Base-by-base conservation (phyloP, 352 stramenopile genomes). In the Pythium sp. region DNA sequence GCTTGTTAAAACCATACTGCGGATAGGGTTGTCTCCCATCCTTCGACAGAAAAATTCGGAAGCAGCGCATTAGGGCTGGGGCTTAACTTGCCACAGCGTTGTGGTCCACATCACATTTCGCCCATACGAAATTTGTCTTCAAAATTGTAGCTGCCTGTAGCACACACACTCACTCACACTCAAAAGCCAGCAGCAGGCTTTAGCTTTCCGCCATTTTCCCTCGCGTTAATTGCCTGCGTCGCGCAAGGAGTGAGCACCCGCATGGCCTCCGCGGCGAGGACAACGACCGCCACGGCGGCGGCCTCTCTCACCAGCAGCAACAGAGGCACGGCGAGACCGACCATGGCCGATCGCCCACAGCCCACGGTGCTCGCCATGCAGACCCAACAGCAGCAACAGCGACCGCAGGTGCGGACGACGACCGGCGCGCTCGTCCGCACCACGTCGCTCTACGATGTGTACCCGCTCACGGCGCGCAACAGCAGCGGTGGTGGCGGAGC, bases 371-470 rank as follows among this genome's bases (percentile, higher is more conserved):
- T 62, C 8, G 9, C 56, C 32, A 72, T 26, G 64, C 69, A 49
- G 43, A n/a, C 15, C 5, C 43, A 49, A 6, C 41, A 49, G 15
- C 43, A 49, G 6, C 41, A 49, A 20, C 41, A n/a, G 6, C 15
- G 43, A 51, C 62, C 54, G 56, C 47, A 36, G 20, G 4, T 55
- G 58, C 38, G 38, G 20, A 54, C 36, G 20, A 24, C 60, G 43
- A 28, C 22, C 3, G 6, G 53, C 54, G 32, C 60, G 36, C 64
- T 54, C 41, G 46, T 64, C 38, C 34, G 30, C 32, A 22, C 51
- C 22, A 65, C 18, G 46, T 70, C 65, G 85, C 83, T 91, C 70
- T 91, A 91, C 76, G 83, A 87, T 58, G 81, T 77, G 75, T 91
- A 89, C 64, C 80, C 83, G 71, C 77, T 91, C 15, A 82, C 74